Evolutionary conservation across 345 rosid species (phyloP), one percentile per base, ranked within the genome.

Genomic region (Sonneratia caseolaris): DNA sequence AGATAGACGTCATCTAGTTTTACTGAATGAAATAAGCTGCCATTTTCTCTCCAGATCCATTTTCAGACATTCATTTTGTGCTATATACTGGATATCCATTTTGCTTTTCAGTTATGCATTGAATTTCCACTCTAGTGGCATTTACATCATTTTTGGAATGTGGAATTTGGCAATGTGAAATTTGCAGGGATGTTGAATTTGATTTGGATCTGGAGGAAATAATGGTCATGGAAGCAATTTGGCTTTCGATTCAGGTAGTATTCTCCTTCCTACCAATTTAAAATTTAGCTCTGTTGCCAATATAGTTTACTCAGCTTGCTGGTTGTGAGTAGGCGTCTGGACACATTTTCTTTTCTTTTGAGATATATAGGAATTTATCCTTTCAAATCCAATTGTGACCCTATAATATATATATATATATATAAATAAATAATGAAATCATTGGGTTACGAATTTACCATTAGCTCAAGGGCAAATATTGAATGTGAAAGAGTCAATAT

Each of bases 221-320:
- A 80, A 96, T 96, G 99, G 85, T 92, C 47, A 90, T 85, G 90
- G 97, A 92, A 84, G 99, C 98, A 71, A 91, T 96, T 75, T 92
- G 94, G 97, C 99, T 80, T 79, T 96, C 99, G 27, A 85, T 91
- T 76, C 97, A 95, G 95, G 97, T 89, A 48, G 36, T 32, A 22
- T 42, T 68, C 37, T 22, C 37, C 70, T 37, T 2, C 35, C n/a
- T n/a, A 3, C 15, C 27, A 27, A 18, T 68, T 68, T 19, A 37
- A 68, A 18, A 18, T 68, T 68, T 27, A 68, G 32, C 32, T 70
- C 18, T 35, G 19, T 32, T 55, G 32, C n/a, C 65, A n/a, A 21
- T 37, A 47, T 11, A 49, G 2, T 53, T 2, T 21, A 13, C 3
- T 47, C 51, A 36, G 47, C 13, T 70, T 5, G 27, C 19, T 55